Base-by-base conservation (phyloP, 2,329 filamentous ascomycete species). In the Claviceps sp. region DNA sequence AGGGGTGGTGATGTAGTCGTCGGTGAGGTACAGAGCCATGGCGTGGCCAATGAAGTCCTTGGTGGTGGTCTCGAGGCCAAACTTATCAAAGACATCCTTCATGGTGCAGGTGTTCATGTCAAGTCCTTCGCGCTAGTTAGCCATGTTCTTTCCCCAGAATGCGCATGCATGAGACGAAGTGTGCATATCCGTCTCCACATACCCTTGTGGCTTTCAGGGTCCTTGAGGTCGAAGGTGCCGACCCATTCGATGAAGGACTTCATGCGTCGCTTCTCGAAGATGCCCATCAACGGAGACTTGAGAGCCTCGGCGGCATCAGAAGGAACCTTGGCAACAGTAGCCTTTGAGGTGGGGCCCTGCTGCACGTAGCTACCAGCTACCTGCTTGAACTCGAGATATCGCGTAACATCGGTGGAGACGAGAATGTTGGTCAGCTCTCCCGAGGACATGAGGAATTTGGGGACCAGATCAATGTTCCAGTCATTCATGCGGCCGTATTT, bases 31-130 rank as follows among this genome's bases (percentile, higher is more conserved):
- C 48, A 98, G 82, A 54, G 93, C 93, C 93, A 98, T 98, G 62
- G 91, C 88, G 71, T 98, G 93, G 58, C 93, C 93, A 62, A 97
- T 86, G 67, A 98, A 98, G 72, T 98, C 93, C 62, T 87, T 84
- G 60, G 93, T 98, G 54, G 81, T 78, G 22, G 84, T 65, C 73
- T 98, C 93, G 56, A 98, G 85, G 54, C 89, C 86, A 62, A 95
- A 98, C 70, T 97, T 96, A 74, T 97, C 90, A 65, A 94, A 98
- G 40, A 98, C 86, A n/a, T 96, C 91, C 77, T 88, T 94, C 90
- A 97, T 95, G 54, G 87, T 91, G 73, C 79, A 84, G 55, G 72
- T 78, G 63, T 77, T 76, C 57, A 98, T 75, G 70, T 93, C 83
- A 59, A 97, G 78, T 55, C 90, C 91, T 90, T 58, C 8, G 30